Percentiles rank a stretch among this genome's conserved stretches.
These are phyloP conservation scores for Pseudogymnoascus sp. DNA, from an alignment of 2,329 filamentous ascomycete species.

Conservation along the genomic window DNA sequence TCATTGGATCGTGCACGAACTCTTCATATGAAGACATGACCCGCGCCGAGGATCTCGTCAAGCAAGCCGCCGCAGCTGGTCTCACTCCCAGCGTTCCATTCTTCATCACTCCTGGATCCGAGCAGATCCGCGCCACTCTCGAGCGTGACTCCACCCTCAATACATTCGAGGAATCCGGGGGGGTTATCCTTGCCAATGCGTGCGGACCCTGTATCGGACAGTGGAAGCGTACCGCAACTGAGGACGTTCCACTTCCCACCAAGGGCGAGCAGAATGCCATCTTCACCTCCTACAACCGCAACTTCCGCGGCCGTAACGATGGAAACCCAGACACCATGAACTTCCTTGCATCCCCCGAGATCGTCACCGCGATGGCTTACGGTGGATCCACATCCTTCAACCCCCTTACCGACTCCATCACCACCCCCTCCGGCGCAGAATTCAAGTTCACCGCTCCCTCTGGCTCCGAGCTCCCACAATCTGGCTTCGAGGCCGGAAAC, in stretches of 20 bases:
- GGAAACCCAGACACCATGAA: slow-evolving; percentile 97
- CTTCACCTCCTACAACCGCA: slow-evolving; percentile 95
- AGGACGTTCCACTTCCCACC: slow-evolving; percentile 37
- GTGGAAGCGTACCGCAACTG: slow-evolving; percentile 85
- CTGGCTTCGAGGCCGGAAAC: slow-evolving; percentile 71
- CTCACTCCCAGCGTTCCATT: slow-evolving; percentile 85
- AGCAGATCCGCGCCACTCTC: slow-evolving; percentile 92
- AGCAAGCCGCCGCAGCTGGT: slow-evolving; percentile 83
- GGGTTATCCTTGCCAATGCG: slow-evolving; percentile 85
- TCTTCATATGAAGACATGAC: slow-evolving; percentile 99
- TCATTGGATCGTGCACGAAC: slow-evolving; percentile 98
- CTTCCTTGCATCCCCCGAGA: slow-evolving; percentile 92
- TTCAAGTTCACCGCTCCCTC: slow-evolving; percentile 81
- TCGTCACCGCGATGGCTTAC: slow-evolving; percentile 94
- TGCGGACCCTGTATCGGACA: slow-evolving; percentile 92
- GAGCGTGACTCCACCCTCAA: slow-evolving; percentile 80
- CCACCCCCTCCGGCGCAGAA: slow-evolving; percentile 67
- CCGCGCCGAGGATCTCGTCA: slow-evolving; percentile 83
- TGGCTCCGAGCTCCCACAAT: slow-evolving; percentile 56
- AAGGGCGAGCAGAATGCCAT: slow-evolving; percentile 92
- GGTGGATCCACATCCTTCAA: slow-evolving; percentile 92
- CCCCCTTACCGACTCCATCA: slow-evolving; percentile 79
- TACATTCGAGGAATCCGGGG: slow-evolving; percentile 80
- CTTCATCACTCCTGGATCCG: slow-evolving; percentile 92
- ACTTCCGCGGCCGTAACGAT: slow-evolving; percentile 95